Percentiles rank a stretch among this genome's conserved stretches.
These are phyloP conservation scores for Dipodascopsis uninucleata DNA, from an alignment of 805 yeast genomes.

Conservation along the genomic window DNA sequence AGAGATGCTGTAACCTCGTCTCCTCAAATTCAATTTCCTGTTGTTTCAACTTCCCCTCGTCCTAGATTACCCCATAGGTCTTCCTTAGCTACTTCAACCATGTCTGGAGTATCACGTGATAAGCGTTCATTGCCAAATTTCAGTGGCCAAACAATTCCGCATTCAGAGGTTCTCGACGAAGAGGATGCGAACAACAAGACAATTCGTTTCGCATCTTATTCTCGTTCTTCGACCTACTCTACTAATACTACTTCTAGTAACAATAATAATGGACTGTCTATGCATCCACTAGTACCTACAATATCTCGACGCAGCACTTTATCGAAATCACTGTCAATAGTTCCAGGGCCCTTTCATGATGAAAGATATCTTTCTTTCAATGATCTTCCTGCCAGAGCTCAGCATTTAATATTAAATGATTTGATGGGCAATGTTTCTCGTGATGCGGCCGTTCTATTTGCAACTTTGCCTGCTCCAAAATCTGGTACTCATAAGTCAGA, in stretches of 20 bases:
- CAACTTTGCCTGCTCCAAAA: conserved; percentile 86
- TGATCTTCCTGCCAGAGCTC: conserved; percentile 88
- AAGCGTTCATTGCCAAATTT: conserved; percentile 33
- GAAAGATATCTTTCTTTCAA: conserved; percentile 53
- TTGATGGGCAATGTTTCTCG: conserved; percentile 66
- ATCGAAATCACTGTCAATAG: conserved; percentile 17
- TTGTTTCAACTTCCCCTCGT: conserved; percentile 1
- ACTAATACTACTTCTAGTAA: not conserved
- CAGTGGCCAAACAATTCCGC: conserved; percentile 35
- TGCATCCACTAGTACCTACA: conserved; percentile 16
- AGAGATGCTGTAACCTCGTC: conserved; percentile 6
- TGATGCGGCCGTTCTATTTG: conserved; percentile 69
- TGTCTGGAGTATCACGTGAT: conserved; percentile 11
- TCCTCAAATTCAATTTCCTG: not conserved
- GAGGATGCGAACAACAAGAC: conserved; percentile 29
- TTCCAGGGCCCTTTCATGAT: conserved; percentile 14
- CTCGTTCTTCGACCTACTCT: not conserved
- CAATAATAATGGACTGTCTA: not conserved
- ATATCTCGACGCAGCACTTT: conserved; percentile 28
- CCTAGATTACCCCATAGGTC: conserved; percentile 17
- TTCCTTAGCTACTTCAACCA: conserved; percentile 18
- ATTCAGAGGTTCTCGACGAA: conserved; percentile 33
- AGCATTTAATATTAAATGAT: conserved; percentile 82
- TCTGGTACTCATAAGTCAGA: conserved; percentile 74
- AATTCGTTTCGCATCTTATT: conserved; percentile 18